A percentile compares a stretch with the other conserved stretches of the same genome.
phyloP scores from a whole-genome alignment of 2,329 filamentous ascomycete genomes.

The Lachnellula suecica region DNA sequence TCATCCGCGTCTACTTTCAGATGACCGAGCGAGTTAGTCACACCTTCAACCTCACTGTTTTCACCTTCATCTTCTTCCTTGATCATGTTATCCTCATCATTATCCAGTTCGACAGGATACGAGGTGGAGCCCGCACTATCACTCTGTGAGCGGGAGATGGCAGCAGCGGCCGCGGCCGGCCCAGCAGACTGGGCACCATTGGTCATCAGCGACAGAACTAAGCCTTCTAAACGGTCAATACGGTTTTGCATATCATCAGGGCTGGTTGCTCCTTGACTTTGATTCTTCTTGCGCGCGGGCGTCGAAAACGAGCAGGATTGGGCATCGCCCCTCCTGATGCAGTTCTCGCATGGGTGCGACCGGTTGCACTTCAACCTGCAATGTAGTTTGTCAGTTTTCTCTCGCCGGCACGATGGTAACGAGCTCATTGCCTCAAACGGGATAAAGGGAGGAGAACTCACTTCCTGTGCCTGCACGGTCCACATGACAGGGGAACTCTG shows the following conservation, averaged over 20 bases:
- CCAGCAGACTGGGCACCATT: slow-evolving; percentile 69
- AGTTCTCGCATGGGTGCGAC: slow-evolving; percentile 89
- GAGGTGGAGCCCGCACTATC: slow-evolving; percentile 29
- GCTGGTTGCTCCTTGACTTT: slow-evolving; percentile 58
- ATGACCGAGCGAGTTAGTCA: slow-evolving; percentile 74
- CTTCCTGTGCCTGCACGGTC: slow-evolving; percentile 90
- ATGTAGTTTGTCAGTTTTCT: slow-evolving; percentile 43
- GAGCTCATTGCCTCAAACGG: not conserved
- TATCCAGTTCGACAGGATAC: slow-evolving; percentile 44
- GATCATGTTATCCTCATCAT: slow-evolving; percentile 57
- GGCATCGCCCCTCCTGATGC: slow-evolving; percentile 81
- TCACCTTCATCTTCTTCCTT: slow-evolving; percentile 54
- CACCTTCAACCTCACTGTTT: slow-evolving; percentile 69
- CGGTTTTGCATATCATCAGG: slow-evolving; percentile 99
- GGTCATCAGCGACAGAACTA: slow-evolving; percentile 93
- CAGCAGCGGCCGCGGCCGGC: slow-evolving; percentile 52
- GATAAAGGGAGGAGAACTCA: slow-evolving; percentile 42
- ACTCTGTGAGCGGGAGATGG: slow-evolving; percentile 42
- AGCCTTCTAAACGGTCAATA: slow-evolving; percentile 89
- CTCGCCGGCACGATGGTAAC: slow-evolving; percentile 2
- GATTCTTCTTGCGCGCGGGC: slow-evolving; percentile 71
- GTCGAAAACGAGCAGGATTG: slow-evolving; percentile 82
- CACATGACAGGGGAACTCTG: slow-evolving; percentile 86
- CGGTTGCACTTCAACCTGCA: slow-evolving; percentile 86
- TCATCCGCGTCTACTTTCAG: slow-evolving; percentile 78